These are phyloP conservation scores for Metschnikowia anglica DNA, from an alignment of 805 yeast genomes.

Conservation along the genomic window DNA sequence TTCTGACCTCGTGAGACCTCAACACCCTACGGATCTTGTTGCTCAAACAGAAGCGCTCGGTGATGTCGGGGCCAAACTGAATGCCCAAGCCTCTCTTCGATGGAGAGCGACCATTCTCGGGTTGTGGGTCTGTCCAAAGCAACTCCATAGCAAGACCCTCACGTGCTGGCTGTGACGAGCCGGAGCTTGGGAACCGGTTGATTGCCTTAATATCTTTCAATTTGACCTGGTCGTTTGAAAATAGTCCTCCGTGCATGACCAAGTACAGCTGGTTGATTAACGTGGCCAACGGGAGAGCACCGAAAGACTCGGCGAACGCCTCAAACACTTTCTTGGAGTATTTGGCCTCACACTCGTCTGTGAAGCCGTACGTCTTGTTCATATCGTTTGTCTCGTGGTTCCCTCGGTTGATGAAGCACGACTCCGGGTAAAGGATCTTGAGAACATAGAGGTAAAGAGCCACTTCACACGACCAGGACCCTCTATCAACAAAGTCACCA, in stretches of 20 bases:
- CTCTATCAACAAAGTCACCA: constrained; percentile 97
- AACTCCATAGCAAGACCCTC: constrained; percentile 95
- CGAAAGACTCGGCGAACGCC: constrained; percentile 83
- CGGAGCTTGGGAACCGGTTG: constrained; percentile 57
- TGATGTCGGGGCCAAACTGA: constrained; percentile 96
- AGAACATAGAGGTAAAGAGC: constrained; percentile 75
- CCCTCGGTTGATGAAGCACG: constrained; percentile 81
- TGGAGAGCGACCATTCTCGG: constrained; percentile 71
- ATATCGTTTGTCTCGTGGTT: constrained; percentile 96
- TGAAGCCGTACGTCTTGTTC: constrained; percentile 96
- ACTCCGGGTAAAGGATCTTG: constrained; percentile 72
- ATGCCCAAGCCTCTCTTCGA: constrained; percentile 94
- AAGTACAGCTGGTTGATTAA: constrained; percentile 75
- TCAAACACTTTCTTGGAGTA: constrained; percentile 77
- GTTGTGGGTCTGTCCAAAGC: constrained; percentile 96
- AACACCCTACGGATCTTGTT: constrained; percentile 78
- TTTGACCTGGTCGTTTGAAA: constrained; percentile 70
- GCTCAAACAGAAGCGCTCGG: constrained; percentile 67
- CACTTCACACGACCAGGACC: constrained; percentile 97
- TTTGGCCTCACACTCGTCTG: constrained; percentile 91
- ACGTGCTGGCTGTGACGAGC: constrained; percentile 75
- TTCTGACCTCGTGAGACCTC: constrained; percentile 93
- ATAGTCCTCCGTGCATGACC: constrained; percentile 94
- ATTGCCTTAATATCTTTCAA: constrained; percentile 71
- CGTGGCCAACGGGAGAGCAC: constrained; percentile 81